A percentile compares a stretch with the other conserved stretches of the same genome.
These are phyloP conservation scores for Thermoascus crustaceus DNA, from an alignment of 2,329 filamentous ascomycete species.

Conservation along the genomic window DNA sequence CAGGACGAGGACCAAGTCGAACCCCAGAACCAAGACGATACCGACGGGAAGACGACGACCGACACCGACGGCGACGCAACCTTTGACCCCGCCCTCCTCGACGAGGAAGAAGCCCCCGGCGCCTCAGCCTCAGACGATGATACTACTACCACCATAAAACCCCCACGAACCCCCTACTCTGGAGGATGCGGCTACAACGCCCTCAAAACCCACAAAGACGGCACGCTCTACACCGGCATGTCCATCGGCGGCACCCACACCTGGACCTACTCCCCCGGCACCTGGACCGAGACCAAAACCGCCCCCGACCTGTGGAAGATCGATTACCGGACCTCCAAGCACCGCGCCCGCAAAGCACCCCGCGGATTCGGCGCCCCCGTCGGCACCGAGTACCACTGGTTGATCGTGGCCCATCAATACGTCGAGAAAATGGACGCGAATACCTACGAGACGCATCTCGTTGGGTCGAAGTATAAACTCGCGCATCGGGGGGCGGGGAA, in stretches of 20 bases:
- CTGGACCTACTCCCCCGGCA: slow-evolving; percentile 29
- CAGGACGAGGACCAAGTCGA: too few relatives aligned
- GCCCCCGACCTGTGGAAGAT: slow-evolving; percentile 30
- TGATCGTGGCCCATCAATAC: slow-evolving; percentile 28
- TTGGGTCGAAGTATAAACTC: slow-evolving; percentile 29
- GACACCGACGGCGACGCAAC: neutral
- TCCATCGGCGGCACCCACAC: slow-evolving; percentile 29
- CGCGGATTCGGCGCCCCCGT: slow-evolving; percentile 26
- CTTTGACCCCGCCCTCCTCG: neutral
- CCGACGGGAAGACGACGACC: neutral
- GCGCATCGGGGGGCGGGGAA: slow-evolving; percentile 23
- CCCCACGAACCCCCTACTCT: neutral
- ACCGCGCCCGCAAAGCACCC: slow-evolving; percentile 23
- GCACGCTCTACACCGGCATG: slow-evolving; percentile 30
- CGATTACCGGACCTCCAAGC: slow-evolving; percentile 24
- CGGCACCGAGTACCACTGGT: slow-evolving; percentile 29
- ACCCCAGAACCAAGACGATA: neutral
- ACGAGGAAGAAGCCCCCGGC: neutral
- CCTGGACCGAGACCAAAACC: slow-evolving; percentile 29
- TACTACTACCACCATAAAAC: neutral
- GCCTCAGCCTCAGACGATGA: neutral
- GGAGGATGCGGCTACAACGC: slow-evolving; percentile 22
- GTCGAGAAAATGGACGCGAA: slow-evolving; percentile 30
- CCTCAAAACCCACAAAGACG: slow-evolving; percentile 25
- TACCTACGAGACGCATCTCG: slow-evolving; percentile 27